Evolutionary conservation across 2,329 filamentous ascomycete species (phyloP).

Genomic region (Ophiognomonia clavigignenti-juglandacearum): DNA sequence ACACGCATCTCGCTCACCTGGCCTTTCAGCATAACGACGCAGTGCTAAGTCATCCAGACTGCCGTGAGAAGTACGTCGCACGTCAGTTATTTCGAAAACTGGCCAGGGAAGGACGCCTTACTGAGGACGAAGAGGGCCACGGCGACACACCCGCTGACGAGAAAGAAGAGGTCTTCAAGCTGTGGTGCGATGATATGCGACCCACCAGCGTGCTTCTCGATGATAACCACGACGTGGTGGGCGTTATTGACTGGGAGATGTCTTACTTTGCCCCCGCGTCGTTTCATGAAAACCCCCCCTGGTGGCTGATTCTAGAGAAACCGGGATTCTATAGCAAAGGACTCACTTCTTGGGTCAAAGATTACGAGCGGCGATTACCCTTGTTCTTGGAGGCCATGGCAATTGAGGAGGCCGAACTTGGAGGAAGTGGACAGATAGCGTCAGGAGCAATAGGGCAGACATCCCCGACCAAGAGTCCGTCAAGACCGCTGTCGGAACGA

Average conservation of each 20-base stretch:
- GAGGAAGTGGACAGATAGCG: not conserved
- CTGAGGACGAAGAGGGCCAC: not conserved
- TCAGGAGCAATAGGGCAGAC: not conserved
- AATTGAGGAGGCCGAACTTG: not conserved
- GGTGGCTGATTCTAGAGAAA: slow-evolving; percentile 2
- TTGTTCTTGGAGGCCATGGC: not conserved
- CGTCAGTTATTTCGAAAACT: slow-evolving; percentile 29
- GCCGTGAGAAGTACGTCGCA: slow-evolving; percentile 28
- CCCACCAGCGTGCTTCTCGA: slow-evolving; percentile 5
- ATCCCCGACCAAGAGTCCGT: no score
- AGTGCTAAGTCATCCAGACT: slow-evolving; percentile 25
- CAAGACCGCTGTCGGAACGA: not conserved
- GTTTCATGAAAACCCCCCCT: not conserved
- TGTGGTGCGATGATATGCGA: slow-evolving; percentile 12
- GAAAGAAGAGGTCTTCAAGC: slow-evolving; percentile 1
- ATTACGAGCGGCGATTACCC: not conserved
- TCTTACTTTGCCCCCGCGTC: slow-evolving; percentile 1
- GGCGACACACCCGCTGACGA: no score
- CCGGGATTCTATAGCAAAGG: not conserved
- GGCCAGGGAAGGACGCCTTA: slow-evolving; percentile 2
- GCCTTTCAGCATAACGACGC: slow-evolving; percentile 33
- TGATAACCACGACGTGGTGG: not conserved
- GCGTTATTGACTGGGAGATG: slow-evolving; percentile 9
- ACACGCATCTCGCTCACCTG: slow-evolving; percentile 33
- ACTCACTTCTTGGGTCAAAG: not conserved